phyloP scores from a whole-genome alignment of 2,329 filamentous ascomycete genomes.

The Byssothecium circinans region DNA sequence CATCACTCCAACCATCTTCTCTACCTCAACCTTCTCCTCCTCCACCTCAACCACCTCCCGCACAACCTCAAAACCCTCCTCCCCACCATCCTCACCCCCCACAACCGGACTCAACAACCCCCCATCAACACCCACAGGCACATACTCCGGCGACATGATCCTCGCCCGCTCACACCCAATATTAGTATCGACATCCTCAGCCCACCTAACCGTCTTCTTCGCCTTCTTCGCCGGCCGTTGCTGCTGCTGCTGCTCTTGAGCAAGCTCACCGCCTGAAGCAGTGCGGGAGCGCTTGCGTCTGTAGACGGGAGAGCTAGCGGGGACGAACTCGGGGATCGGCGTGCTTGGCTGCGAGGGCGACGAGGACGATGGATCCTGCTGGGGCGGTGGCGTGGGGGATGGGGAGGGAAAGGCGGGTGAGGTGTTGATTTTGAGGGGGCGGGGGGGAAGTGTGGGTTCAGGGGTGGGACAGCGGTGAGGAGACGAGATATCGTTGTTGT shows the following conservation, averaged over 20 bases:
- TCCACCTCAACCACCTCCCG: background rate
- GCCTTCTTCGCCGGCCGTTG: background rate
- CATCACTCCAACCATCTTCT: background rate
- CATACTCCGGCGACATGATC: constrained; percentile 2
- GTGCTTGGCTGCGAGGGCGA: background rate
- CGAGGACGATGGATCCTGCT: background rate
- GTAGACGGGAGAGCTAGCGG: background rate
- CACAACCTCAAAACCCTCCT: background rate
- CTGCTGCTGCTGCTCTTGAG: no score
- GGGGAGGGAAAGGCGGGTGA: background rate
- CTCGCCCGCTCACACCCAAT: background rate
- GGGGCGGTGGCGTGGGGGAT: background rate
- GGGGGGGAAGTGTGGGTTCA: background rate
- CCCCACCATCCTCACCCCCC: background rate
- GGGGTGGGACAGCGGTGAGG: background rate
- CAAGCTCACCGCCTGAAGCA: background rate
- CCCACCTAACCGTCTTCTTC: constrained; percentile 2
- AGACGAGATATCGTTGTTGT: background rate
- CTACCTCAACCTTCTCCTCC: background rate
- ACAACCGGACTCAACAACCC: background rate
- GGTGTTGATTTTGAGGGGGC: background rate
- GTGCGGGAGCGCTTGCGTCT: background rate
- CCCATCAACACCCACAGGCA: background rate
- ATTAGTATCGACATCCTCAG: background rate
- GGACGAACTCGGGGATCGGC: background rate